A percentile compares a stretch with the other conserved stretches of the same genome.
phyloP scores from a whole-genome alignment of 495 filamentous ascomycete species.

The Astrothelium macrocarpum region DNA sequence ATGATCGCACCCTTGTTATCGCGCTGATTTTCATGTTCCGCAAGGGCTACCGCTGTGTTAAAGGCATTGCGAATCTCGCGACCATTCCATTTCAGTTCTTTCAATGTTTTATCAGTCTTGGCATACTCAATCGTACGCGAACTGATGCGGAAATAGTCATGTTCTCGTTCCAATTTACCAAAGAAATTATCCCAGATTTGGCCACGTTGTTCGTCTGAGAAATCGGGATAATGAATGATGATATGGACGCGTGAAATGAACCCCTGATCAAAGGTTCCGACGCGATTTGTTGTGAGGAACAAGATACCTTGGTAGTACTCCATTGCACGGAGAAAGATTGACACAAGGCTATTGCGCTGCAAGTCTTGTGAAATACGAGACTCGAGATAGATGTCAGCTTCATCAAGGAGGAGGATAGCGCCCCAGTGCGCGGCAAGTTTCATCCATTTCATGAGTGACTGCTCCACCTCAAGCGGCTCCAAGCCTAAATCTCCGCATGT shows the following conservation, averaged over 20 bases:
- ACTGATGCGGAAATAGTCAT: neutral
- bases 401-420: constrained; percentile 14
- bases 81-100: constrained; percentile 17
- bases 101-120: neutral
- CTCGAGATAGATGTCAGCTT: constrained; percentile 18
- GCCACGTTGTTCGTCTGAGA: constrained; percentile 16
- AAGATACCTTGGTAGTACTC: constrained; percentile 53
- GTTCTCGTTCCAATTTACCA: constrained; percentile 6
- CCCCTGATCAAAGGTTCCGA: constrained; percentile 42
- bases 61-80: constrained; percentile 23
- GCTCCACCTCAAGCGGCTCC: neutral
- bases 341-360: constrained; percentile 13
- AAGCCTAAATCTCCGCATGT: constrained; percentile 3
- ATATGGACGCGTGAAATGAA: constrained; percentile 42
- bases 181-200: constrained; percentile 22
- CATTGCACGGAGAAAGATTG: neutral
- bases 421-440: constrained; percentile 8
- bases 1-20: neutral
- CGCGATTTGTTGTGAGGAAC: constrained; percentile 50
- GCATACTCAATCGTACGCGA: neutral
- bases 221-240: constrained; percentile 38
- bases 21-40: constrained; percentile 13
- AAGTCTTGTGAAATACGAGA: constrained; percentile 13
- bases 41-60: constrained; percentile 20
- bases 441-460: neutral